A percentile compares a stretch with the other conserved stretches of the same genome.
Conservation (phyloP, 176 grass and related monocot genomes). For the Sorghum bicolor region DNA sequence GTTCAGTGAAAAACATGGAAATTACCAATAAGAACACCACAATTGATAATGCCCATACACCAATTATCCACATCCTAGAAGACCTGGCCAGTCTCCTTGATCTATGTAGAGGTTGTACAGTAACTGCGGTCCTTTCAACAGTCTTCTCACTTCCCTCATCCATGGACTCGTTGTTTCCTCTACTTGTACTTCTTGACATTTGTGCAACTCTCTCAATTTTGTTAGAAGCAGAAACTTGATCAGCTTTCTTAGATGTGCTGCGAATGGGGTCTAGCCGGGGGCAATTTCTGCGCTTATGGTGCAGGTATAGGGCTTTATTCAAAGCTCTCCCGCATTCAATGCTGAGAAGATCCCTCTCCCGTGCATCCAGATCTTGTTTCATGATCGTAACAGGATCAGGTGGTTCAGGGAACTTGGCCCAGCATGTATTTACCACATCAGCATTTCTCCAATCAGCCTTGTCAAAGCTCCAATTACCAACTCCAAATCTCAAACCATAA, state of each 20-base stretch:
- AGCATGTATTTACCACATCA: conserved; percentile 85
- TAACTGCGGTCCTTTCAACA: conserved; percentile 16
- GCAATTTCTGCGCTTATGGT: conserved; percentile 70
- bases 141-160: conserved; percentile 6
- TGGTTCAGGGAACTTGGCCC: conserved; percentile 85
- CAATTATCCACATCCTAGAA: conserved; percentile 61
- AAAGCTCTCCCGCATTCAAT: conserved; percentile 82
- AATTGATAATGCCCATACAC: conserved; percentile 60
- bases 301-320: conserved; percentile 80
- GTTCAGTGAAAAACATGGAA: conserved; percentile 59
- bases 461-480: conserved; percentile 96
- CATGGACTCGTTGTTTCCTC: conserved; percentile 23
- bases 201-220: background rate
- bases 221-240: conserved; percentile 15
- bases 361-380: conserved; percentile 36
- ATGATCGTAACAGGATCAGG: conserved; percentile 69
- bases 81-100: conserved; percentile 41
- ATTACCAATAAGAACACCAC: conserved; percentile 61
- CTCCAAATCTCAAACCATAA: conserved; percentile 86
- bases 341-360: conserved; percentile 84
- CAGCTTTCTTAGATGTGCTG: conserved; percentile 13
- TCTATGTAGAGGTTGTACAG: conserved; percentile 21
- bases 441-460: conserved; percentile 86
- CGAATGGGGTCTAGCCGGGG: conserved; percentile 27
- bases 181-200: background rate